These are phyloP conservation scores for Kurtzmaniella fragi DNA, from an alignment of 805 yeast species.

Conservation along the genomic window DNA sequence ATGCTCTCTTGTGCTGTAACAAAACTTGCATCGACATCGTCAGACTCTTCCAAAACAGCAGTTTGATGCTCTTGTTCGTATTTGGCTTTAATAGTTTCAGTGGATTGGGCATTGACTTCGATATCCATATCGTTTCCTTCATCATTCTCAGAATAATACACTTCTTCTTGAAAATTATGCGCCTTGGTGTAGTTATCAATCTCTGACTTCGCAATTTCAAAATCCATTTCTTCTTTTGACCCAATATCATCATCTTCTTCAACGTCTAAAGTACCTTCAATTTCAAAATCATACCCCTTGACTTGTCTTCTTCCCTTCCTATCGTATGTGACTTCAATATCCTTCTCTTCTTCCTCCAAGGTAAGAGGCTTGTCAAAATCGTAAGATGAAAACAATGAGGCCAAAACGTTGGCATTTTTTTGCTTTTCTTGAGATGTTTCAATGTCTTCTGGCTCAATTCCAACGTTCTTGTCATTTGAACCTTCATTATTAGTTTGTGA, in stretches of 20 bases:
- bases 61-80: conserved; percentile 21
- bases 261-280: conserved; percentile 18
- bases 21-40: not conserved
- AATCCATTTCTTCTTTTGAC: conserved; percentile 8
- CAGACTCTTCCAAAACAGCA: not conserved
- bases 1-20: not conserved
- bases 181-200: conserved; percentile 19
- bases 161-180: conserved; percentile 19
- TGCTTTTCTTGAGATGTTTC: conserved; percentile 15
- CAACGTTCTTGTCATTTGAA: conserved; percentile 8
- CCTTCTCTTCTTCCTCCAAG: conserved; percentile 27
- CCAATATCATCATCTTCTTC: conserved; percentile 20
- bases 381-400: conserved; percentile 24
- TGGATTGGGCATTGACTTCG: conserved; percentile 21
- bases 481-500: conserved; percentile 2
- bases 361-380: conserved; percentile 36
- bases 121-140: conserved; percentile 37
- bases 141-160: conserved; percentile 34
- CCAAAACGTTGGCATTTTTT: conserved; percentile 28
- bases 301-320: conserved; percentile 32
- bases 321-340: conserved; percentile 31
- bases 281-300: conserved; percentile 29
- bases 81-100: conserved; percentile 22
- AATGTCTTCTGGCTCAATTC: conserved; percentile 3
- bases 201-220: conserved; percentile 5